Conservation (phyloP, 2,329 filamentous ascomycete genomes). For the Neurospora crassa region DNA sequence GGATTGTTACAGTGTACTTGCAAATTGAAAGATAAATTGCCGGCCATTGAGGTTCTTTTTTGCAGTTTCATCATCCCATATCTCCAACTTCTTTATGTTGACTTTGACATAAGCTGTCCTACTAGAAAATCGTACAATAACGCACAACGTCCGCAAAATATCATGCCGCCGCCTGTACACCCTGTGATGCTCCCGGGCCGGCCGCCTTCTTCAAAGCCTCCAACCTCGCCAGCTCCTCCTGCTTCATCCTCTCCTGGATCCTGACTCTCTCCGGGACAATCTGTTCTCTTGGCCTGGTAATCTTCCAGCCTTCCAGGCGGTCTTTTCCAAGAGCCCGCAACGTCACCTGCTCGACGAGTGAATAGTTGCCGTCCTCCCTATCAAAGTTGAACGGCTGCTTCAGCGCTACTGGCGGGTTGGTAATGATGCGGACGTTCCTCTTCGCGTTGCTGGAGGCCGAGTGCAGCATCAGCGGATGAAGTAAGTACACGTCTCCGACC, state of each 20-base stretch:
- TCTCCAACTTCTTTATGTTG: neutral
- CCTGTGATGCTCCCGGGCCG: slow-evolving; percentile 5
- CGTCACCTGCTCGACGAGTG: slow-evolving; percentile 46
- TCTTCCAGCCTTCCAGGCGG: slow-evolving; percentile 41
- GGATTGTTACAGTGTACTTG: neutral
- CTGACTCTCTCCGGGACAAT: slow-evolving; percentile 40
- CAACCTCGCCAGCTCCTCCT: slow-evolving; percentile 37
- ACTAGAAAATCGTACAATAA: neutral
- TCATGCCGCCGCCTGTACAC: slow-evolving; percentile 10
- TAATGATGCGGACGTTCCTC: slow-evolving; percentile 37
- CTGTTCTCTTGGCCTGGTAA: slow-evolving; percentile 36
- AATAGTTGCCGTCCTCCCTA: slow-evolving; percentile 37
- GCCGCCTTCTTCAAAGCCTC: slow-evolving; percentile 17
- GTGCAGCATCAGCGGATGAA: slow-evolving; percentile 54
- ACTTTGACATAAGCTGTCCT: neutral
- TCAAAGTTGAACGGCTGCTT: slow-evolving; percentile 43
- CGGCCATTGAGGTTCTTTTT: neutral
- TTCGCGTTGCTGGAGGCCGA: slow-evolving; percentile 38
- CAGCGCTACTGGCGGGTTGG: slow-evolving; percentile 45
- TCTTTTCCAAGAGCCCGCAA: slow-evolving; percentile 37
- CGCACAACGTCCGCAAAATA: neutral
- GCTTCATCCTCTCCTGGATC: slow-evolving; percentile 40
- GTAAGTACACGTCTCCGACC: slow-evolving; percentile 46
- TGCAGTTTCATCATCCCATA: neutral
- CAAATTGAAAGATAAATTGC: neutral